Base-by-base conservation (phyloP, 169 alveolate genomes). In the Besnoitia besnoiti region DNA sequence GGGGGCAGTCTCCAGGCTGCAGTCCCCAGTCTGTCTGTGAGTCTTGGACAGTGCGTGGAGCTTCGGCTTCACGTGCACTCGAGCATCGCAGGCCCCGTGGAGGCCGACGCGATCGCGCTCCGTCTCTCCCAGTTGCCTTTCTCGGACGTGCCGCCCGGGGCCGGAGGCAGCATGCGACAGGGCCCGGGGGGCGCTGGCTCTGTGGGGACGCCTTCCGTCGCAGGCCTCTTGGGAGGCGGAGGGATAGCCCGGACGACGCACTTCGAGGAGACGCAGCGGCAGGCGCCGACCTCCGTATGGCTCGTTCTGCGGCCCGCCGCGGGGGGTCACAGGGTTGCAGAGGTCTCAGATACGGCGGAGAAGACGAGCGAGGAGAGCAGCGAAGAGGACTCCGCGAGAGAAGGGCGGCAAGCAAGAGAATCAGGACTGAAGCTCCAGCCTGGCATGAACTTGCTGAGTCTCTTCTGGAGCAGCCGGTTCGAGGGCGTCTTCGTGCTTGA, bases 11-110 rank as follows among this genome's bases (percentile, higher is more conserved):
- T 33, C 49, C 89, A 50, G 77, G 89, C 42, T 50, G 93, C 89
- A 51, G 33, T 75, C 47, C 93, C 93, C 76, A 73, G 89, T 67
- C 80, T 89, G 47, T 89, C 93, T 35, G 89, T 89, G 46, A 61
- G 89, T n/a, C 79, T 89, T 7, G 93, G 93, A 44, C 89, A 89
- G 89, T 33, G 79, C 14, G 59, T 89, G 35, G 93, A 89, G 40
- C 82, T 89, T 46, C 82, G 44, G 80, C 85, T 89, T 50, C 73
- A 89, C 59, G 55, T 89, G 14, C 93, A 89, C 80, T 89, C 93
- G 47, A 62, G 79, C 35, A 37, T 73, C 79, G 55, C 35, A 44
- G 89, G 61, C 40, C 89, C 93, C 40, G 85, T 89, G 35, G 85
- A 33, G 37, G 76, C 61, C 37, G 93, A 89, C 35, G 88, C 88